phyloP scores from a whole-genome alignment of 2,329 filamentous ascomycete genomes.

The Leptographium procerum region DNA sequence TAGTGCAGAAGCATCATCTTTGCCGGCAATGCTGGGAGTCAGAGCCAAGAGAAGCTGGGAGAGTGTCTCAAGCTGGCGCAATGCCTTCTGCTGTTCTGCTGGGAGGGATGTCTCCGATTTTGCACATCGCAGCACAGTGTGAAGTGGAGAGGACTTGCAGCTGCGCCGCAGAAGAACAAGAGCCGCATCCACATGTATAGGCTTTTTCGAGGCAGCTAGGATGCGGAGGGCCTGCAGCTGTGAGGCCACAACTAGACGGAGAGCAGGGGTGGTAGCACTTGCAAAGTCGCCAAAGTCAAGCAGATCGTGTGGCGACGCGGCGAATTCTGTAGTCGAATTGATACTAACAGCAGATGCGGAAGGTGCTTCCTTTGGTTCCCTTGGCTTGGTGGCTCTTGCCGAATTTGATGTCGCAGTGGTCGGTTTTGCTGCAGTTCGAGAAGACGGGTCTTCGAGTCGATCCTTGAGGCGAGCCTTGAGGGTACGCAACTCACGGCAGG shows the following conservation, averaged over 20 bases:
- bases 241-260: constrained; percentile 47
- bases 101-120: constrained; percentile 19
- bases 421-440: not conserved
- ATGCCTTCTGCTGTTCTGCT: constrained; percentile 42
- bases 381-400: constrained; percentile 11
- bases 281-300: constrained; percentile 45
- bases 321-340: not conserved
- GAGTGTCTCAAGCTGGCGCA: constrained; percentile 54
- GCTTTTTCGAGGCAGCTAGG: constrained; percentile 47
- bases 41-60: constrained; percentile 55
- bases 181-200: constrained; percentile 45
- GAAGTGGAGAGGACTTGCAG: constrained; percentile 44
- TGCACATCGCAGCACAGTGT: constrained; percentile 39
- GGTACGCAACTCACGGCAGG: constrained; percentile 55
- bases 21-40: constrained; percentile 53
- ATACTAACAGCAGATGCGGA: constrained; percentile 21
- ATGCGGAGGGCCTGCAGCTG: constrained; percentile 57
- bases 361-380: constrained; percentile 22
- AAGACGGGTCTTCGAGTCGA: not conserved
- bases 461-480: constrained; percentile 47
- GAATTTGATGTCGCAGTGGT: not conserved
- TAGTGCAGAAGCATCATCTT: constrained; percentile 45
- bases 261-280: constrained; percentile 26
- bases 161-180: constrained; percentile 43
- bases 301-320: constrained; percentile 32